These are phyloP conservation scores for Penicillium herquei DNA, from an alignment of 495 filamentous ascomycete species.

Conservation along the genomic window DNA sequence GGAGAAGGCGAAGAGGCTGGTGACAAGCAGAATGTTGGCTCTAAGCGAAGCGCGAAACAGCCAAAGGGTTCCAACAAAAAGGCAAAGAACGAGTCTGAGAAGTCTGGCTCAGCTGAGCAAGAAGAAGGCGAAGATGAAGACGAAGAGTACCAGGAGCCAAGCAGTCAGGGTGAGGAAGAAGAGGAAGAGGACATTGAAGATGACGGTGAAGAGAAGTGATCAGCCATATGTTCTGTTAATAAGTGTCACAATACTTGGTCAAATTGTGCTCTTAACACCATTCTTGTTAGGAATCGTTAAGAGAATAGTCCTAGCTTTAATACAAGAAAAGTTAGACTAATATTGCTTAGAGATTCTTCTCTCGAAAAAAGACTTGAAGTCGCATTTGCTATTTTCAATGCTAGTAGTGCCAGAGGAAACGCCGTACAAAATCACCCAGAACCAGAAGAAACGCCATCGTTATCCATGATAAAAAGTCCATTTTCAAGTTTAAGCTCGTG, in stretches of 20 bases:
- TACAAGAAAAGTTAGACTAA: no score
- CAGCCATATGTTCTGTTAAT: no score
- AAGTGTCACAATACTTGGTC: no score
- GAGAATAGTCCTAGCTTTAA: no score
- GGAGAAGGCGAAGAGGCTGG: background rate
- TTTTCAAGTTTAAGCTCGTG: constrained; percentile 27
- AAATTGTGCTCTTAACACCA: no score
- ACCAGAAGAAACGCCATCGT: constrained; percentile 19
- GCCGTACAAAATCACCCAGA: background rate
- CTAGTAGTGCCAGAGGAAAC: background rate
- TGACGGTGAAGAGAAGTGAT: constrained; percentile 14
- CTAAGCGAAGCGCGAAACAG: constrained; percentile 11
- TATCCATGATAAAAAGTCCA: constrained; percentile 8
- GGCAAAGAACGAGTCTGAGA: constrained; percentile 2
- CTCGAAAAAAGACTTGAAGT: background rate
- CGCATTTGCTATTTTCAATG: background rate
- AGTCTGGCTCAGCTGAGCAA: no score
- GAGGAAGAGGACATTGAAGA: constrained; percentile 17
- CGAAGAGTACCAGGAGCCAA: no score
- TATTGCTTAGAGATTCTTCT: no score
- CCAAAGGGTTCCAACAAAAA: constrained; percentile 8
- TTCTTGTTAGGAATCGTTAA: no score
- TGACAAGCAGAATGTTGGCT: background rate
- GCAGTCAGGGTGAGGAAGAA: no score
- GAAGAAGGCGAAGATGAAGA: no score